Percentiles rank a stretch among this genome's conserved stretches.
Evolutionary conservation across 164 flowering plant species (phyloP).

Genomic region (Stephania yunnanensis): DNA sequence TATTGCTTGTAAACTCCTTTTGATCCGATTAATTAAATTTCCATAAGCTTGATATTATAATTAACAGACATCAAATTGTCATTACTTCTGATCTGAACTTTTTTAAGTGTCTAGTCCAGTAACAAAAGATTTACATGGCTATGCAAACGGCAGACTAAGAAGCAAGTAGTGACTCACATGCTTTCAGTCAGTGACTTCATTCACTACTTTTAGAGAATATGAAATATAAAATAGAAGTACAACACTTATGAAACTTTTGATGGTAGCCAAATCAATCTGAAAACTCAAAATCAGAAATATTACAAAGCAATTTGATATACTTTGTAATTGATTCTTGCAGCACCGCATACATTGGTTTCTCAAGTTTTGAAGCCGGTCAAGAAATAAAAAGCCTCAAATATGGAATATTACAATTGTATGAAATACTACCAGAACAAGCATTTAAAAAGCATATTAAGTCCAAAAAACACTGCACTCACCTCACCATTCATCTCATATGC

Average conservation of each 20-base stretch:
- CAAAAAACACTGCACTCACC: constrained; percentile 31
- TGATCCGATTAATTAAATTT: no score
- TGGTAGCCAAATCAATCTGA: no score
- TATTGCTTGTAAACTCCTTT: no score
- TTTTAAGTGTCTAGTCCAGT: not conserved
- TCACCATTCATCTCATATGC: constrained; percentile 99
- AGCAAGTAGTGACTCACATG: not conserved
- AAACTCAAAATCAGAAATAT: no score
- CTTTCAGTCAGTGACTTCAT: not conserved
- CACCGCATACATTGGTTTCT: not conserved
- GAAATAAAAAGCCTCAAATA: not conserved
- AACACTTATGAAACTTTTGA: no score
- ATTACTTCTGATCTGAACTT: not conserved
- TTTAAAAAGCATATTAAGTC: not conserved
- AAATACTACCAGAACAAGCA: not conserved
- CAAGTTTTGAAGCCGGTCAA: not conserved
- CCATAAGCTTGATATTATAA: not conserved
- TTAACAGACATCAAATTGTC: not conserved
- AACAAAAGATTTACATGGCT: no score
- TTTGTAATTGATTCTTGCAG: not conserved
- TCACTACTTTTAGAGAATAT: no score
- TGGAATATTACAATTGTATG: not conserved
- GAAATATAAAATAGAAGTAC: no score
- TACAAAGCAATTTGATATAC: no score
- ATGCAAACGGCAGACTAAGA: not conserved